Percentiles rank a stretch among this genome's conserved stretches.
phyloP scores from a whole-genome alignment of 176 grass and related monocot species.

The Tuctoria greenei region DNA sequence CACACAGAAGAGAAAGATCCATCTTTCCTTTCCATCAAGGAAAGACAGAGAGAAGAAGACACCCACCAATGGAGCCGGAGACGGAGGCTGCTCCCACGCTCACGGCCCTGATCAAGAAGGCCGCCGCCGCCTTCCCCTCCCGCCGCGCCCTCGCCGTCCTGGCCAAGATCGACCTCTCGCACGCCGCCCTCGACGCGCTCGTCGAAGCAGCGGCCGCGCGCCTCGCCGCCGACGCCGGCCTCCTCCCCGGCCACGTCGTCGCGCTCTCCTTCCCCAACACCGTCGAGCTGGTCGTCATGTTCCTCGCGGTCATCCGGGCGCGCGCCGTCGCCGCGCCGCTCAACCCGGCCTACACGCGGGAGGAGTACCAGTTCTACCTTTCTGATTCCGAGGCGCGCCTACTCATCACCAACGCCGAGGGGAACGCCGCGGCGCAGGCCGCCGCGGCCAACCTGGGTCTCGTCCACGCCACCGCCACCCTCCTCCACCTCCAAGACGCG shows the following conservation, averaged over 20 bases:
- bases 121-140: slow-evolving; percentile 47
- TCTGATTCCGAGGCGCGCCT: slow-evolving; percentile 65
- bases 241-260: slow-evolving; percentile 59
- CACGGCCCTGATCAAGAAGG: slow-evolving; percentile 46
- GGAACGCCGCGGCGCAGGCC: slow-evolving; percentile 58
- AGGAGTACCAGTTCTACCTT: slow-evolving; percentile 93
- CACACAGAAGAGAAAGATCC: no score
- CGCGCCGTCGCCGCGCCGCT: slow-evolving; percentile 72
- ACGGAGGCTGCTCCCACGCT: slow-evolving; percentile 41
- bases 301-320: slow-evolving; percentile 69
- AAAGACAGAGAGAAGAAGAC: no score
- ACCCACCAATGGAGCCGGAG: background rate
- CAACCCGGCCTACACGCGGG: slow-evolving; percentile 76
- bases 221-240: slow-evolving; percentile 25
- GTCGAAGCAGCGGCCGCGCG: slow-evolving; percentile 59
- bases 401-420: slow-evolving; percentile 60
- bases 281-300: slow-evolving; percentile 78
- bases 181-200: slow-evolving; percentile 59
- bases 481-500: slow-evolving; percentile 21
- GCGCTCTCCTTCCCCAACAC: slow-evolving; percentile 88
- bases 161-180: slow-evolving; percentile 50
- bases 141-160: slow-evolving; percentile 54
- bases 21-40: no score
- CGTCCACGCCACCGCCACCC: slow-evolving; percentile 32
- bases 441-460: slow-evolving; percentile 55